A percentile compares a stretch with the other conserved stretches of the same genome.
Evolutionary conservation across 371 early-diverging fungal species (phyloP).

Genomic region (Phascolomyces articulosus): DNA sequence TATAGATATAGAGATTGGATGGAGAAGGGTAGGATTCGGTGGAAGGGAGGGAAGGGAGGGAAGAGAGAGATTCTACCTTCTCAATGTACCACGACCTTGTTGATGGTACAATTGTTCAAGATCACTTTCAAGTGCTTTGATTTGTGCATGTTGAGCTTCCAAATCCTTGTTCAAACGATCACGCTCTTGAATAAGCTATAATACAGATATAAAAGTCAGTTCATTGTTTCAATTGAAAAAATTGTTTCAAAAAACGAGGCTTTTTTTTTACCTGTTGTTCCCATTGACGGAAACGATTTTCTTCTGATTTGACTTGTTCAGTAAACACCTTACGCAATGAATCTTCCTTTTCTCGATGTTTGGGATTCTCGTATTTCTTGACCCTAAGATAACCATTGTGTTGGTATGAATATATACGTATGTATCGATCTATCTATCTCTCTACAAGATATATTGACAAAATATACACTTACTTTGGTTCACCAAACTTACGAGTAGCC

Average conservation of each 20-base stretch:
- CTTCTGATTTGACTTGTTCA: slow-evolving; percentile 93
- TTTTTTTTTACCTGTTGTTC: slow-evolving; percentile 78
- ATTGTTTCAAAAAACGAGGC: slow-evolving; percentile 2
- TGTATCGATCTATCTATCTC: no score
- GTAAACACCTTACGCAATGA: slow-evolving; percentile 89
- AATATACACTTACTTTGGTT: slow-evolving; percentile 77
- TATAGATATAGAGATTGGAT: not conserved
- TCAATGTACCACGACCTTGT: slow-evolving; percentile 42
- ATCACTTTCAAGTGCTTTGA: slow-evolving; percentile 91
- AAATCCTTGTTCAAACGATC: slow-evolving; percentile 97
- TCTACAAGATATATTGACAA: no score
- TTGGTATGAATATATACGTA: no score
- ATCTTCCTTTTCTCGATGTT: slow-evolving; percentile 91
- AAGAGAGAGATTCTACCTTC: slow-evolving; percentile 28
- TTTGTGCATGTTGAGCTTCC: slow-evolving; percentile 91
- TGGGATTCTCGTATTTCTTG: slow-evolving; percentile 79
- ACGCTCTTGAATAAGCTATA: slow-evolving; percentile 88
- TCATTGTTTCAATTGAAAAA: no score
- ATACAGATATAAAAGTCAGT: no score
- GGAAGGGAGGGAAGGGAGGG: not conserved
- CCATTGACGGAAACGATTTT: slow-evolving; percentile 96
- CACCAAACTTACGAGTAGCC: slow-evolving; percentile 80
- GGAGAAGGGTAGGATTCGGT: no score
- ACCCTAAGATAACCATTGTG: no score
- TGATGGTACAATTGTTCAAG: slow-evolving; percentile 61